Evolutionary conservation across 1,284 basidiomycete genomes (phyloP).

Genomic region (Rhodotorula sp.): DNA sequence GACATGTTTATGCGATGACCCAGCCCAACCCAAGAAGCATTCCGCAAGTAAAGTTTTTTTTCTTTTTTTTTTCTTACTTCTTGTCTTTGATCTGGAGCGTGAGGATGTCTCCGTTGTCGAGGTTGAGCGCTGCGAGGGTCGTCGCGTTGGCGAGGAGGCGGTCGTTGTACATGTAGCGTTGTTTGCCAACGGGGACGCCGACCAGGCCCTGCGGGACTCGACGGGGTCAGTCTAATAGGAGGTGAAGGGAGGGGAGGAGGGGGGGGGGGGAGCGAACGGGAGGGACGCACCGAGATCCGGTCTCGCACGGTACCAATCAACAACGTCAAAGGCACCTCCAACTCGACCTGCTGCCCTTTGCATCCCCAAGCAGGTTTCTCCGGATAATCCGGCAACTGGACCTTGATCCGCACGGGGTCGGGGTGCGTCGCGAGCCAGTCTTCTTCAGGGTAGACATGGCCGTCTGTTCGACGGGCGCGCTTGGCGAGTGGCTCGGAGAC

Average conservation of each 20-base stretch:
- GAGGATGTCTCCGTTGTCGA: slow-evolving; percentile 82
- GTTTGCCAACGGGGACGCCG: slow-evolving; percentile 39
- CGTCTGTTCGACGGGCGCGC: slow-evolving; percentile 74
- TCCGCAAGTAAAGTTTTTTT: no score
- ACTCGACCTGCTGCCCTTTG: slow-evolving; percentile 69
- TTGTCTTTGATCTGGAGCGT: slow-evolving; percentile 68
- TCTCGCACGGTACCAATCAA: slow-evolving; percentile 83
- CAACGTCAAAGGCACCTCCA: slow-evolving; percentile 77
- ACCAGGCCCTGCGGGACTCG: slow-evolving; percentile 21
- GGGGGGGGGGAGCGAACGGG: slow-evolving; percentile 50
- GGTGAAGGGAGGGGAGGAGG: not conserved
- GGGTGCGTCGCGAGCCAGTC: slow-evolving; percentile 88
- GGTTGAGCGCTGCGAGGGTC: slow-evolving; percentile 78
- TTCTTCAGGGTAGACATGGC: slow-evolving; percentile 70
- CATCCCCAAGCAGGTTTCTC: slow-evolving; percentile 88
- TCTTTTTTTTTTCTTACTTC: no score
- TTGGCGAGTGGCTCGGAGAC: slow-evolving; percentile 67
- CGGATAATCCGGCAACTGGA: slow-evolving; percentile 74
- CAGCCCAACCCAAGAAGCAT: no score
- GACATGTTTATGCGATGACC: no score
- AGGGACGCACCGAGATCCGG: slow-evolving; percentile 72
- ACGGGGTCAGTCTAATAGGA: not conserved
- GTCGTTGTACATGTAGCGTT: slow-evolving; percentile 54
- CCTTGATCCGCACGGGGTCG: slow-evolving; percentile 74
- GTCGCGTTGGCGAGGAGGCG: slow-evolving; percentile 82